phyloP scores from a whole-genome alignment of 2,329 filamentous ascomycete genomes.

The Colletotrichum truncatum region DNA sequence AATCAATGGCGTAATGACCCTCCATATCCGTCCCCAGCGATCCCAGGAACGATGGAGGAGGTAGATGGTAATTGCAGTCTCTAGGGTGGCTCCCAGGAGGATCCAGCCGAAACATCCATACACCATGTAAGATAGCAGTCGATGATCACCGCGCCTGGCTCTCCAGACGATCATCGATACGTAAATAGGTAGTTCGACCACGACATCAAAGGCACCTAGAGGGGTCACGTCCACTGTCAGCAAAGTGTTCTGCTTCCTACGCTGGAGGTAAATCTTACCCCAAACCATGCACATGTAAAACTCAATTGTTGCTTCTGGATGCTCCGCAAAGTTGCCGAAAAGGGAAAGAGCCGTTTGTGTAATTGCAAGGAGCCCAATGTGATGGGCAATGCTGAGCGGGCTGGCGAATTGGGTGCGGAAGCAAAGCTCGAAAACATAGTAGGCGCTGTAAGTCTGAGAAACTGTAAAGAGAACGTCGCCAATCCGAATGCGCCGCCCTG shows the following conservation, averaged over 20 bases:
- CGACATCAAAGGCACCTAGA: constrained; percentile 20
- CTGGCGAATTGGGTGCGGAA: constrained; percentile 31
- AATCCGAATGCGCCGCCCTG: constrained; percentile 11
- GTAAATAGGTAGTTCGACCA: constrained; percentile 28
- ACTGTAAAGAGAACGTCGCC: constrained; percentile 30
- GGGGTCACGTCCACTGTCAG: background rate
- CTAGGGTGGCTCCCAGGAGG: constrained; percentile 5
- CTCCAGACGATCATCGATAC: constrained; percentile 29
- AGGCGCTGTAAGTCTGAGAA: constrained; percentile 27
- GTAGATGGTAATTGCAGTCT: constrained; percentile 26
- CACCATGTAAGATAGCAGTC: constrained; percentile 10
- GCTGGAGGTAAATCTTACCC: background rate
- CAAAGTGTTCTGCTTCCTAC: fast-evolving
- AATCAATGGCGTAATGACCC: constrained; percentile 21
- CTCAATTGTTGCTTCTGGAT: constrained; percentile 24
- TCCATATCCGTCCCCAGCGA: constrained; percentile 25
- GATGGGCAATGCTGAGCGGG: constrained; percentile 29
- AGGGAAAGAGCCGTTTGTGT: constrained; percentile 27
- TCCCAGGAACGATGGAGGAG: constrained; percentile 28
- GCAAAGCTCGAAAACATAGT: constrained; percentile 32
- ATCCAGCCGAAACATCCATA: constrained; percentile 15
- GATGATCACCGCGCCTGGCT: constrained; percentile 3
- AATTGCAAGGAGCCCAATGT: constrained; percentile 29
- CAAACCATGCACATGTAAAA: constrained; percentile 32
- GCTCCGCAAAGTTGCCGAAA: constrained; percentile 12